These are phyloP conservation scores for Hymenoscyphus fructigenus DNA, from an alignment of 2,329 filamentous ascomycete species.

Conservation along the genomic window DNA sequence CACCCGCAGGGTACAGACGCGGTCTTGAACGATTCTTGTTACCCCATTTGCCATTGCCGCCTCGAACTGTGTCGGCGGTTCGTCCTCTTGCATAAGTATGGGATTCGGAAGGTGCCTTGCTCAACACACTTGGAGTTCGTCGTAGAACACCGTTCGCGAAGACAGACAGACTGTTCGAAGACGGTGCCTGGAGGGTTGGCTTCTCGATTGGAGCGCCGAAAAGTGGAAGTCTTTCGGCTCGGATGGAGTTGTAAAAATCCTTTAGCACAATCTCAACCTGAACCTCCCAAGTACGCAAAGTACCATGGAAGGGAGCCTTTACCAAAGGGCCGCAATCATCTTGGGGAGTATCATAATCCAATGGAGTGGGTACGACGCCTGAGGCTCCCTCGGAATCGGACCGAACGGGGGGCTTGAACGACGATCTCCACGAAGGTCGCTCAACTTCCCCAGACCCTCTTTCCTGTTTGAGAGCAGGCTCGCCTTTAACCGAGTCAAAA, in stretches of 20 bases:
- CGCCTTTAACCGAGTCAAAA: slow-evolving; percentile 26
- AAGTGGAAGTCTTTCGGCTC: slow-evolving; percentile 80
- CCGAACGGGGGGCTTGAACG: slow-evolving; percentile 34
- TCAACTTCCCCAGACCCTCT: slow-evolving; percentile 36
- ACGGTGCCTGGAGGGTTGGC: slow-evolving; percentile 40
- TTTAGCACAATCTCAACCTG: slow-evolving; percentile 91
- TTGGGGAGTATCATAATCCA: slow-evolving; percentile 37
- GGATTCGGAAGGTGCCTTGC: slow-evolving; percentile 87
- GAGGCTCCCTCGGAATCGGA: slow-evolving; percentile 34
- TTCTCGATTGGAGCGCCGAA: slow-evolving; percentile 65
- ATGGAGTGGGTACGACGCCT: slow-evolving; percentile 41
- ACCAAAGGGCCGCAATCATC: slow-evolving; percentile 75
- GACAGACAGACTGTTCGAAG: slow-evolving; percentile 68
- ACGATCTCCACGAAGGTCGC: slow-evolving; percentile 35
- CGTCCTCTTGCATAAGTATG: slow-evolving; percentile 64
- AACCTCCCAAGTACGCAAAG: slow-evolving; percentile 77
- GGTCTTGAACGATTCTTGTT: slow-evolving; percentile 84
- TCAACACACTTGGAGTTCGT: slow-evolving; percentile 85
- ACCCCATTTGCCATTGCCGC: slow-evolving; percentile 62
- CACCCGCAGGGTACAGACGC: slow-evolving; percentile 72
- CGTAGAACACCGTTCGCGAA: slow-evolving; percentile 68
- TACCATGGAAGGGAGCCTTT: slow-evolving; percentile 71
- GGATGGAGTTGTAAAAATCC: slow-evolving; percentile 87
- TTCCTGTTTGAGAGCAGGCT: slow-evolving; percentile 24
- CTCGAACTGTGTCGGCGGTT: slow-evolving; percentile 53